These are phyloP conservation scores for Debaryomyces fabryi DNA, from an alignment of 1,139 yeast species.

Conservation along the genomic window DNA sequence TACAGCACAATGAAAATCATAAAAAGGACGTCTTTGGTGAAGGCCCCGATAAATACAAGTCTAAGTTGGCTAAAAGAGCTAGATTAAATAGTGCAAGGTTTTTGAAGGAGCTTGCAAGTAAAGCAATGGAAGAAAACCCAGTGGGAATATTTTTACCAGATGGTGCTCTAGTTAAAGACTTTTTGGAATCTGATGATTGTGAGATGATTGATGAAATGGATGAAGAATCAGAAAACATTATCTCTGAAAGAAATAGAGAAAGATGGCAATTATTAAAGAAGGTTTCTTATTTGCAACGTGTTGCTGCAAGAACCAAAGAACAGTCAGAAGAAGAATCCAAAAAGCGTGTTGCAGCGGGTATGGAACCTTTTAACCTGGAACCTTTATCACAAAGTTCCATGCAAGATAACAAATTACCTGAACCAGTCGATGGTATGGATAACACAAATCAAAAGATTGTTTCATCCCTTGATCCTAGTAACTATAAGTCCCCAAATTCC, in stretches of 20 bases:
- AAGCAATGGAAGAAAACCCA: conserved; percentile 43
- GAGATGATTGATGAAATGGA: conserved; percentile 40
- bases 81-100: conserved; percentile 57
- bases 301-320: conserved; percentile 49
- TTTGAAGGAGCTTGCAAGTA: conserved; percentile 56
- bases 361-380: conserved; percentile 19
- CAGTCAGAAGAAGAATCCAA: conserved; percentile 35
- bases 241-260: conserved; percentile 54
- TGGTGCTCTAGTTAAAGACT: conserved; percentile 55
- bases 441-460: conserved; percentile 9
- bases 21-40: conserved; percentile 73
- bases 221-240: conserved; percentile 42
- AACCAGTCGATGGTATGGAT: not conserved
- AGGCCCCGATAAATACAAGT: conserved; percentile 66
- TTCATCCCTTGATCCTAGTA: conserved; percentile 8
- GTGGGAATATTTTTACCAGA: conserved; percentile 56
- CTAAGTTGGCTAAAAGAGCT: conserved; percentile 48
- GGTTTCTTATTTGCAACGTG: conserved; percentile 65
- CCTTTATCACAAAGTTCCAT: not conserved
- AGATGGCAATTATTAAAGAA: conserved; percentile 73
- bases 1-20: conserved; percentile 67
- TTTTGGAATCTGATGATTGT: conserved; percentile 50
- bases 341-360: conserved; percentile 38
- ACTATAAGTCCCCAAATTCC: not conserved
- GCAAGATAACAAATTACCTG: not conserved